Conservation (phyloP, 495 filamentous ascomycete genomes). For the Talaromyces wortmannii region DNA sequence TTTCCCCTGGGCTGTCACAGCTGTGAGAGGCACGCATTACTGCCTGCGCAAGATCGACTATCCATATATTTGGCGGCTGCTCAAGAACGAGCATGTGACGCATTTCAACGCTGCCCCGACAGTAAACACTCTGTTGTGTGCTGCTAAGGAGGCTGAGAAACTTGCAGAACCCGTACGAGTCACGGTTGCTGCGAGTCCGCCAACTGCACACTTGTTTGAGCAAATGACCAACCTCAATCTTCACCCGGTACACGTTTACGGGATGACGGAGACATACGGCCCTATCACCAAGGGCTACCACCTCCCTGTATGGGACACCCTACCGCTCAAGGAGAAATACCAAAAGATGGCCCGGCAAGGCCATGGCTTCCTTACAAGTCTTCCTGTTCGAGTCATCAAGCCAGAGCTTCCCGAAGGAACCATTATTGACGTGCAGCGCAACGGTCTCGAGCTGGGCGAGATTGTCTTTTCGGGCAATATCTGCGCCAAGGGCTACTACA, state of each 20-base stretch:
- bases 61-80: conserved; percentile 77
- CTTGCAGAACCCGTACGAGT: conserved; percentile 72
- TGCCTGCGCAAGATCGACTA: conserved; percentile 95
- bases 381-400: conserved; percentile 79
- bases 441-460: conserved; percentile 91
- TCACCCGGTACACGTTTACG: conserved; percentile 90
- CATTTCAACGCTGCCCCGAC: conserved; percentile 97
- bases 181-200: conserved; percentile 88
- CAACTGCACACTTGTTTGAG: conserved; percentile 82
- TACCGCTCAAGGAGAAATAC: conserved; percentile 69
- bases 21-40: conserved; percentile 88
- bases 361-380: conserved; percentile 84
- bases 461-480: conserved; percentile 90
- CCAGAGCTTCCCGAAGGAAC: conserved; percentile 58
- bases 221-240: conserved; percentile 87
- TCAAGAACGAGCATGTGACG: conserved; percentile 79
- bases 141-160: conserved; percentile 58
- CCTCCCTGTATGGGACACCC: conserved; percentile 70
- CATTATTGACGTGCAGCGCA: conserved; percentile 66
- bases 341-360: conserved; percentile 83
- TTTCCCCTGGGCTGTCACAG: conserved; percentile 83
- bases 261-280: conserved; percentile 91
- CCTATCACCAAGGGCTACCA: conserved; percentile 92
- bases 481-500: conserved; percentile 86
- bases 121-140: conserved; percentile 90